Percentiles rank a stretch among this genome's conserved stretches.
These are phyloP conservation scores for Microsporum canis DNA, from an alignment of 2,329 filamentous ascomycete genomes.

Conservation along the genomic window DNA sequence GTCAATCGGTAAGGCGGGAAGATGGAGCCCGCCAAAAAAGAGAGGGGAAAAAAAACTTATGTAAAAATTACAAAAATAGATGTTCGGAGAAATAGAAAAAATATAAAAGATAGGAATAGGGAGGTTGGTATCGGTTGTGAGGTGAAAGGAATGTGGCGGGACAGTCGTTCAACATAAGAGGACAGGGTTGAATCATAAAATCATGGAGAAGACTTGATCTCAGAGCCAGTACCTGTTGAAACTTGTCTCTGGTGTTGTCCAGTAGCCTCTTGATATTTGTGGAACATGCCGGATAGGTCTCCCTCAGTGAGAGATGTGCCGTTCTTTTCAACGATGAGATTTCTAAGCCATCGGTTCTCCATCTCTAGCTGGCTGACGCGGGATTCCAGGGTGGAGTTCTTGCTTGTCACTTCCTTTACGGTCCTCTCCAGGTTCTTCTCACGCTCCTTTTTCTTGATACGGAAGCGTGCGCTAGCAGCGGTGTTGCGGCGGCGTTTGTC, in stretches of 20 bases:
- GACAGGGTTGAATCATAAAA: neutral
- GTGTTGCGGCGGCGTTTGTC: constrained; percentile 85
- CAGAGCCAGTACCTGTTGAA: neutral
- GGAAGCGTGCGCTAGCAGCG: constrained; percentile 76
- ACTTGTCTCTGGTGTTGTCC: neutral
- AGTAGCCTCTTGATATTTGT: constrained; percentile 28
- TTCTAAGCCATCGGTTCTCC: constrained; percentile 73
- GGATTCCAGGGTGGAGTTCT: constrained; percentile 60
- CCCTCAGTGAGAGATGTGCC: constrained; percentile 36
- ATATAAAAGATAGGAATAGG: neutral
- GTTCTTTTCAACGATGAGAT: constrained; percentile 71
- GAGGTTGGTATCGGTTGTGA: neutral
- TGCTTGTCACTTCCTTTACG: constrained; percentile 73
- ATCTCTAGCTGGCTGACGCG: constrained; percentile 67
- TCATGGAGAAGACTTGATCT: neutral
- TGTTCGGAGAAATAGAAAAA: neutral
- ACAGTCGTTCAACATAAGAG: too few relatives aligned
- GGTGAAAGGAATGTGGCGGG: neutral
- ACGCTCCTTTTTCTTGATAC: constrained; percentile 91
- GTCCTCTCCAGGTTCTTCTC: constrained; percentile 74
- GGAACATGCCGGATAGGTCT: constrained; percentile 31
- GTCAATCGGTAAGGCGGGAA: neutral
- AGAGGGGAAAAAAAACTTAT: neutral
- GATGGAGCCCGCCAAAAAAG: neutral
- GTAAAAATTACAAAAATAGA: neutral